These are phyloP conservation scores for thale cress (Arabidopsis thaliana) DNA, from an alignment of 345 rosid genomes.

Conservation along the genomic window DNA sequence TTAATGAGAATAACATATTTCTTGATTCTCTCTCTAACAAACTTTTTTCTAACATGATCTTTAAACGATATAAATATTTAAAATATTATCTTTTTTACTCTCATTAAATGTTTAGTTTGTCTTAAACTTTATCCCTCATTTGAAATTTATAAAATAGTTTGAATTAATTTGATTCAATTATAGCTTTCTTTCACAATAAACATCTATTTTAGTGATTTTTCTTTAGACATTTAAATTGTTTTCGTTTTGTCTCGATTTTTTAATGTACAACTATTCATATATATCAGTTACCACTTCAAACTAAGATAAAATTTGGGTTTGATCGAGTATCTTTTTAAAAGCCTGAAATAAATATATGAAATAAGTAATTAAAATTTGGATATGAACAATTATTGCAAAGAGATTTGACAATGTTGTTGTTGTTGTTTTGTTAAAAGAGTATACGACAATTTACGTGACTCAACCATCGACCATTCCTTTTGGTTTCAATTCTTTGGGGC, in stretches of 20 bases:
- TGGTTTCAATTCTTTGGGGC: conserved; percentile 2
- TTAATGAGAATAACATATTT: no score
- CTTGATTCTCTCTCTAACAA: no score
- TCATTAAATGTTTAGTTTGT: no score
- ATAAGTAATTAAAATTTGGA: not conserved
- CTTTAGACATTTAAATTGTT: not conserved
- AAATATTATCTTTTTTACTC: no score
- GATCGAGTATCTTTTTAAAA: not conserved
- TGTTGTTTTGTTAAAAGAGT: conserved; percentile 40
- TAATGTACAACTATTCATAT: not conserved
- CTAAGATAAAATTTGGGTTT: no score
- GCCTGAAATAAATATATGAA: not conserved
- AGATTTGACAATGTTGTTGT: conserved; percentile 35
- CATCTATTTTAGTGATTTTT: not conserved
- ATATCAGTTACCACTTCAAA: not conserved
- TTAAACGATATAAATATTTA: no score
- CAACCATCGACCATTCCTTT: conserved; percentile 37
- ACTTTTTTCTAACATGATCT: no score
- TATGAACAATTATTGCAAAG: conserved; percentile 19
- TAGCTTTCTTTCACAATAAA: no score
- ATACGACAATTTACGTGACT: conserved; percentile 41
- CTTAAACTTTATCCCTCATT: no score
- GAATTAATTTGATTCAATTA: no score
- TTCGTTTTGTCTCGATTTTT: not conserved
- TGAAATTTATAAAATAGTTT: no score